Evolutionary conservation across 129 eudicot species (phyloP).

Genomic region (Mikania micrantha): DNA sequence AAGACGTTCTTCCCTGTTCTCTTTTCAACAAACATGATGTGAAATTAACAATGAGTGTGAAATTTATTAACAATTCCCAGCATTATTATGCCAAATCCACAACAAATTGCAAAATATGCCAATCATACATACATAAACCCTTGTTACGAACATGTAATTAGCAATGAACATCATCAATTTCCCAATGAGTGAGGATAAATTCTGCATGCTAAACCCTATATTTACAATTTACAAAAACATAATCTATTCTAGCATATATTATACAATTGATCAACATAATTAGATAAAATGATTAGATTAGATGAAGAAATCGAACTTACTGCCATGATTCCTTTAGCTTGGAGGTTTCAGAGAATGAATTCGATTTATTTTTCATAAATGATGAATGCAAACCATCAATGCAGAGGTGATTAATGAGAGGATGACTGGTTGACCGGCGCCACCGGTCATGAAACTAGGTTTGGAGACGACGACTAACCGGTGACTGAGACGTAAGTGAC

Average conservation of each 20-base stretch:
- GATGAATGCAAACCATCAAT: conserved; percentile 12
- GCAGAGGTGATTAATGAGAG: conserved; percentile 8
- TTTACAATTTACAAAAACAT: neutral
- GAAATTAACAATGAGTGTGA: neutral
- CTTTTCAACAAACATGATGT: neutral
- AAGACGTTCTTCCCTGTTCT: neutral
- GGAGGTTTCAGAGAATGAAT: conserved; percentile 6
- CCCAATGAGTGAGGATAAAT: neutral
- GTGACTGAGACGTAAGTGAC: conserved; percentile 17
- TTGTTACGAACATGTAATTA: neutral
- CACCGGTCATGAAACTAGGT: conserved; percentile 27
- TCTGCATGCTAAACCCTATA: neutral
- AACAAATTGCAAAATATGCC: neutral
- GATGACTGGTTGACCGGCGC: conserved; percentile 35
- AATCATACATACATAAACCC: neutral
- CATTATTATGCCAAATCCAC: neutral
- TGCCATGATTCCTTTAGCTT: conserved; percentile 19
- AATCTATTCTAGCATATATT: neutral
- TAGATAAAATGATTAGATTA: neutral
- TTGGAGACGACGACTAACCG: conserved; percentile 22
- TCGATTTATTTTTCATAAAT: neutral
- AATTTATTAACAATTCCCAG: neutral
- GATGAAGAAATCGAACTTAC: conserved; percentile 28
- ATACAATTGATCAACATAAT: neutral
- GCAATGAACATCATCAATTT: conserved; percentile 1